Evolutionary conservation across 164 flowering plant genomes (phyloP).

Genomic region (Stephania cephalantha): DNA sequence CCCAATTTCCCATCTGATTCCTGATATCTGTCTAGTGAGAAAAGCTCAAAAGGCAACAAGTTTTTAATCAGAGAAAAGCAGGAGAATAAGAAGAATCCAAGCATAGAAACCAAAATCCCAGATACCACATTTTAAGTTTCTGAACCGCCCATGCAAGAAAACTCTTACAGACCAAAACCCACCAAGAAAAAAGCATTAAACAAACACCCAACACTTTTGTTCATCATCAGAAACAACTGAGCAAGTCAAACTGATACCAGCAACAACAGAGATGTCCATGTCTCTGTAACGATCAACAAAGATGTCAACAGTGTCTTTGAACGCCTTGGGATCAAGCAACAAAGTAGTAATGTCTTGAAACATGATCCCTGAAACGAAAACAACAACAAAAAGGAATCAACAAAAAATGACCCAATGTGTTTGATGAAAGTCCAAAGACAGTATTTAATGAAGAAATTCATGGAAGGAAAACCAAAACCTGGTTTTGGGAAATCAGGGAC

Average conservation of each 20-base stretch:
- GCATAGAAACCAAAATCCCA: conserved; percentile 1
- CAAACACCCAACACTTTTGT: too few species aligned
- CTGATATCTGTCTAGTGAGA: neutral
- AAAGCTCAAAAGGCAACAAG: neutral
- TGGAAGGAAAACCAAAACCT: conserved; percentile 39
- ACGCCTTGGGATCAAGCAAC: conserved; percentile 68
- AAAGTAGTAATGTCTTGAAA: conserved; percentile 92
- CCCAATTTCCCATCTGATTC: conserved; percentile 1
- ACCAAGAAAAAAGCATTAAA: neutral
- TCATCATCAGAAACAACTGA: neutral
- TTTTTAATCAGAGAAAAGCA: neutral
- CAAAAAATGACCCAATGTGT: conserved; percentile 1
- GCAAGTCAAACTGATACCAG: conserved; percentile 39
- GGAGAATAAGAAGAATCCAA: neutral
- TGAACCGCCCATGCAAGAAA: neutral
- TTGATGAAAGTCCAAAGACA: conserved; percentile 11
- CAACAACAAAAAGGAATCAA: neutral
- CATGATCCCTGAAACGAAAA: conserved; percentile 60
- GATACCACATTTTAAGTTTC: conserved; percentile 14
- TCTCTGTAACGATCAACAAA: conserved; percentile 82
- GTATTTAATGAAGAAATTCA: too few species aligned
- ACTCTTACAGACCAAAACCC: neutral
- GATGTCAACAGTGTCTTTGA: conserved; percentile 75
- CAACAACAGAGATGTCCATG: conserved; percentile 83
- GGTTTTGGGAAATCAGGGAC: conserved; percentile 24